Evolutionary conservation across 176 grass and related monocot species (phyloP), one percentile per base, ranked within the genome.

Genomic region (Canna indica): DNA sequence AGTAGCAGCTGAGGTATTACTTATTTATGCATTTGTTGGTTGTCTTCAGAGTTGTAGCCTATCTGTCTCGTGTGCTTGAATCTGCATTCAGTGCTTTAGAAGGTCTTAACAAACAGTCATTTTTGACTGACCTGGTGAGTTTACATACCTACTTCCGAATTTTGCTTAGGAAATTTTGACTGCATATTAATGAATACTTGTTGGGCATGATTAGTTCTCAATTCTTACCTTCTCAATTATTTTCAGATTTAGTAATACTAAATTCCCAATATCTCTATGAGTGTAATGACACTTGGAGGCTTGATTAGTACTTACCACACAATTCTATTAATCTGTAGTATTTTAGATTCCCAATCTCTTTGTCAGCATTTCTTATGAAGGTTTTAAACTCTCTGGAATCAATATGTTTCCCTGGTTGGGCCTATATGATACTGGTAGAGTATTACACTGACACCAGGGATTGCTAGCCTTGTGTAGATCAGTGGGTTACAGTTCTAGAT

Each of bases 51-150:
- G 86, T 93, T 90, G 94, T 99, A 66, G 89, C 86, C 54, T 99
- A 99, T 72, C 82, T 99, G 33, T 99, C 89, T 90, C 89, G 94
- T 78, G 86, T 99, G 79, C 87, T 99, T 47, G 94, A 99, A 67
- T 84, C 92, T 87, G 94, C 94, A 72, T 99, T 99, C 76, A 88
- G 73, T 85, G 77, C 94, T 75, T 78, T 99, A 14, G 94, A 99
- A 83, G 94, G 94, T 75, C 86, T 99, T 73, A 99, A 99, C 65
- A 99, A 99, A 77, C 94, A 99, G 44, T 99, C 94, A 76, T 99
- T 99, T 90, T 87, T 99, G 77, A 99, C 86, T 58, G 94, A 99
- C 67, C 74, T 99, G 80, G 94, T 99, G 90, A 54, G 81, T 57
- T 73, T 76, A 15, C 59, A 7, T n/a, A 67, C 64, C 17, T 69